Percentiles rank a stretch among this genome's conserved stretches.
phyloP scores from a whole-genome alignment of 306 rosid genomes.

The Rosa chinensis region DNA sequence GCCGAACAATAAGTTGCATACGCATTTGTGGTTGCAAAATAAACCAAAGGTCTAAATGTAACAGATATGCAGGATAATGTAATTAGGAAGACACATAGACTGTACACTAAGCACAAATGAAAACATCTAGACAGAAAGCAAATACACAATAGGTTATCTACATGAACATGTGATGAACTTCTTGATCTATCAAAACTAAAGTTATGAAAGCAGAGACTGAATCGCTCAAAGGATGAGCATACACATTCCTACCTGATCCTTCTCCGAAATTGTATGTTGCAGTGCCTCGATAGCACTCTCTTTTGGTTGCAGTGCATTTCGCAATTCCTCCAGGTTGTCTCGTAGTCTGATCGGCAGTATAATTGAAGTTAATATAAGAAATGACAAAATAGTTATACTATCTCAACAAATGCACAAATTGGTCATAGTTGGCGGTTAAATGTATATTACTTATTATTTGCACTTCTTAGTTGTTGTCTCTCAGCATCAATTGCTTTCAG shows the following conservation, averaged over 20 bases:
- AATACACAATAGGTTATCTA: constrained; percentile 9
- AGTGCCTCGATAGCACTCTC: constrained; percentile 80
- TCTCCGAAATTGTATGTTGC: constrained; percentile 77
- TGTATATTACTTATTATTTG: constrained; percentile 78
- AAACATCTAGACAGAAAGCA: constrained; percentile 30
- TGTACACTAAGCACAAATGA: constrained; percentile 12
- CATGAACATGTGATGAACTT: constrained; percentile 3
- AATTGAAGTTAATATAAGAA: constrained; percentile 24
- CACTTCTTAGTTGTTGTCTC: constrained; percentile 92
- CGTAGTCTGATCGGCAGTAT: constrained; percentile 60
- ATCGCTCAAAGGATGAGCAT: constrained; percentile 12
- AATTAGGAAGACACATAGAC: neutral
- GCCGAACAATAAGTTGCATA: neutral
- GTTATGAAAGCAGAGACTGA: constrained; percentile 16
- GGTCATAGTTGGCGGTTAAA: constrained; percentile 15
- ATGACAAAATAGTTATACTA: constrained; percentile 16
- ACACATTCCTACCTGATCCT: constrained; percentile 75
- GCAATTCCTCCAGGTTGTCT: constrained; percentile 87
- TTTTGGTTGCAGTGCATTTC: constrained; percentile 80
- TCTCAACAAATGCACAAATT: constrained; percentile 19
- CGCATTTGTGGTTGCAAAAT: neutral
- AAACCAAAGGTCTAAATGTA: neutral
- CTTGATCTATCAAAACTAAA: neutral
- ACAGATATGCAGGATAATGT: neutral
- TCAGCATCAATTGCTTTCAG: constrained; percentile 93